Percentiles rank a stretch among this genome's conserved stretches.
Evolutionary conservation across 805 yeast species (phyloP).

Genomic region (Candida boleticola): DNA sequence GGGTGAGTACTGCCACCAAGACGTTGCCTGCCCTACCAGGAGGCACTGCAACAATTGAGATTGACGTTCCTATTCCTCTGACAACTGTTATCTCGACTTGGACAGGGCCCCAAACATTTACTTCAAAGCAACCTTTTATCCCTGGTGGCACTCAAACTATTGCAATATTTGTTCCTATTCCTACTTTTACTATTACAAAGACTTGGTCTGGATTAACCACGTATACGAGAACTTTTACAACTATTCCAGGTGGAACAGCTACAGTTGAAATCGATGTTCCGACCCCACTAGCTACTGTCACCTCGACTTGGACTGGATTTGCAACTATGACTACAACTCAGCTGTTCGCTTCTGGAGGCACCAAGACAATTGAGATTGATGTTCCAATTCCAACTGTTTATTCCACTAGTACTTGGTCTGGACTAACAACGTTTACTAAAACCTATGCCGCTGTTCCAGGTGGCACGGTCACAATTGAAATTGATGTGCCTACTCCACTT

Average conservation of each 20-base stretch:
- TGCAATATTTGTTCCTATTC: conserved; percentile 3
- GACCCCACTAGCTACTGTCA: no score
- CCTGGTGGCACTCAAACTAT: conserved; percentile 12
- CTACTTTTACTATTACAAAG: conserved; percentile 10
- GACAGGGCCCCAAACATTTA: conserved; percentile 7
- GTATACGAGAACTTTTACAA: conserved; percentile 1
- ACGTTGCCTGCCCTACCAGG: conserved; percentile 10
- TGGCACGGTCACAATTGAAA: no score
- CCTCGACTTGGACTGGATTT: no score
- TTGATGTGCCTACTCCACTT: no score
- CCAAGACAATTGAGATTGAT: not conserved
- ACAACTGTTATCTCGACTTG: conserved; percentile 12
- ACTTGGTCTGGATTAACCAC: conserved; percentile 11
- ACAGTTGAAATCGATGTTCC: no score
- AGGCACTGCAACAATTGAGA: conserved; percentile 1
- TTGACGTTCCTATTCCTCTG: conserved; percentile 10
- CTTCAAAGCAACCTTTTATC: no score
- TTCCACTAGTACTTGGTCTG: conserved; percentile 10
- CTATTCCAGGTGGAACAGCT: no score
- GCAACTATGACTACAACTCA: no score
- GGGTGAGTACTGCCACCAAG: conserved; percentile 7
- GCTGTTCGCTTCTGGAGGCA: not conserved
- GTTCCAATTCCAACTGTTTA: not conserved
- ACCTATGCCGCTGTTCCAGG: conserved; percentile 6
- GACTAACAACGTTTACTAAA: conserved; percentile 6